Percentiles rank a stretch among this genome's conserved stretches.
phyloP scores from a whole-genome alignment of 2,329 filamentous ascomycete genomes.

The Davidsoniella virescens region DNA sequence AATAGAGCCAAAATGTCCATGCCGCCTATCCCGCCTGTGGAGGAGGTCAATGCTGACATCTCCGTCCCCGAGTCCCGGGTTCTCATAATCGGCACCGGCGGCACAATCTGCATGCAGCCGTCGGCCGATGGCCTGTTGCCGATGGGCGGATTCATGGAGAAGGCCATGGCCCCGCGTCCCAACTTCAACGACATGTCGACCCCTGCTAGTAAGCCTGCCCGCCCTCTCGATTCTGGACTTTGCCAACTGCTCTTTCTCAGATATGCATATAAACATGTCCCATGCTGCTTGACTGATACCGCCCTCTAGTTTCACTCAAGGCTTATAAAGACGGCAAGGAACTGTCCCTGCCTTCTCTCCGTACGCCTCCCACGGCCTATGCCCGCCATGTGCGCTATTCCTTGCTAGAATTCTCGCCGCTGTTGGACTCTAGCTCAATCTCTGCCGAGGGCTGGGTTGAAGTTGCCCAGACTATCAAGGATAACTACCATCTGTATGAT shows the following conservation, averaged over 20 bases:
- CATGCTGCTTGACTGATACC: too few species aligned
- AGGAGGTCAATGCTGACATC: constrained; percentile 19
- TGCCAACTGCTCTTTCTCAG: too few species aligned
- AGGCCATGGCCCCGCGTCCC: constrained; percentile 64
- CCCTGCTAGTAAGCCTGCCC: constrained; percentile 17
- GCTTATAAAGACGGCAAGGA: constrained; percentile 34
- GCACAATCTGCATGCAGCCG: constrained; percentile 81
- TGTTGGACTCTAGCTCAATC: constrained; percentile 83
- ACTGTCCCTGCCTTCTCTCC: constrained; percentile 46
- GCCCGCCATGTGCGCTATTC: constrained; percentile 68
- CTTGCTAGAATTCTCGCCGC: constrained; percentile 66
- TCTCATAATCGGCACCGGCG: constrained; percentile 79
- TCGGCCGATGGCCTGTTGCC: constrained; percentile 68
- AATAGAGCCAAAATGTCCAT: constrained; percentile 7
- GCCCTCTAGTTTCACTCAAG: constrained; percentile 28
- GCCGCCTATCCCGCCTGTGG: constrained; percentile 10
- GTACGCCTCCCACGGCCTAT: constrained; percentile 68
- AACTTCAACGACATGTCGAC: constrained; percentile 59
- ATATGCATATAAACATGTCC: too few species aligned
- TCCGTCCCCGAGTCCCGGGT: constrained; percentile 55
- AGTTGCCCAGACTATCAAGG: constrained; percentile 61
- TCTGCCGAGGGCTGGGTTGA: constrained; percentile 73
- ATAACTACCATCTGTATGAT: constrained; percentile 80
- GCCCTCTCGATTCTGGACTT: background rate
- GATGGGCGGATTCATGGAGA: constrained; percentile 62